Conservation (phyloP, 2,329 filamentous ascomycete species). For the Ramularia endophylla region DNA sequence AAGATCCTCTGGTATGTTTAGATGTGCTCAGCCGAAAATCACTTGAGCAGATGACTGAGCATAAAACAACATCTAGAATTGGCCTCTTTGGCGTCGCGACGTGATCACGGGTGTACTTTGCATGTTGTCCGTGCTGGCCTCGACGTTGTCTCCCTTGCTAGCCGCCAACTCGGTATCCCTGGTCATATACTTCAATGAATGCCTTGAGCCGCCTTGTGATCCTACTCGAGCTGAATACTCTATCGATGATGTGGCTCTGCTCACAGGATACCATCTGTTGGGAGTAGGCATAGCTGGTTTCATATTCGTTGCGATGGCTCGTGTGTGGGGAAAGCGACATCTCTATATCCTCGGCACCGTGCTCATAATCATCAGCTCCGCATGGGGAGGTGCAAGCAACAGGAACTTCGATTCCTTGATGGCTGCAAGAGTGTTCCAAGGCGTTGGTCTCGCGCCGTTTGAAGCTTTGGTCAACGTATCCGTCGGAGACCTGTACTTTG, state of each 20-base stretch:
- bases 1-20: conserved; percentile 66
- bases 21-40: conserved; percentile 19
- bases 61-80: conserved; percentile 50
- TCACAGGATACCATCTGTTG: conserved; percentile 83
- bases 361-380: conserved; percentile 66
- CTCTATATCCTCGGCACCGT: conserved; percentile 72
- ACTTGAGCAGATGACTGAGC: conserved; percentile 1
- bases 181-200: conserved; percentile 53
- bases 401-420: conserved; percentile 66
- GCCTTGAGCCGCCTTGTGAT: neutral
- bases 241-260: conserved; percentile 70
- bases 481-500: conserved; percentile 85
- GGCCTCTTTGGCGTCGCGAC: conserved; percentile 83
- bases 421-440: conserved; percentile 77
- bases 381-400: conserved; percentile 68
- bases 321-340: conserved; percentile 91
- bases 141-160: conserved; percentile 76
- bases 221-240: conserved; percentile 31
- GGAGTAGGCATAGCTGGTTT: conserved; percentile 77
- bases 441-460: conserved; percentile 79
- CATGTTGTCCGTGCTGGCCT: conserved; percentile 73
- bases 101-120: conserved; percentile 73
- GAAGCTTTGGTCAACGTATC: conserved; percentile 84
- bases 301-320: conserved; percentile 78
- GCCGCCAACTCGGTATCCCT: conserved; percentile 82